phyloP scores from a whole-genome alignment of 768 basidiomycete species.

The Termitomyces sp. region DNA sequence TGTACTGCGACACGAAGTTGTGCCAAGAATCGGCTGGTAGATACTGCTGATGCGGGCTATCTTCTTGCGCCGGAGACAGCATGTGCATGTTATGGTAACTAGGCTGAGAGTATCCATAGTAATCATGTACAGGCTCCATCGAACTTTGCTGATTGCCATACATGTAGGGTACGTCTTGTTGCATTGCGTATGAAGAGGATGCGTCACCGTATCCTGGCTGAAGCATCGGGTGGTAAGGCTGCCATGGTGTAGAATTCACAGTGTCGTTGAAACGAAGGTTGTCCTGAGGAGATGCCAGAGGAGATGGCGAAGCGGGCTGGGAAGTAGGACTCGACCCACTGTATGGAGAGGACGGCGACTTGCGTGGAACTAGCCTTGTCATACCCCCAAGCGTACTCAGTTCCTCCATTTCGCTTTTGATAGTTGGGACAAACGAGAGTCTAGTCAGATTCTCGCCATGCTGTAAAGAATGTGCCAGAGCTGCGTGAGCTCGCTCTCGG shows the following conservation, averaged over 20 bases:
- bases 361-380: constrained; percentile 54
- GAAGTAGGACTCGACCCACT: constrained; percentile 37
- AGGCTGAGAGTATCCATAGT: constrained; percentile 23
- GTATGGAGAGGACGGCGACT: constrained; percentile 40
- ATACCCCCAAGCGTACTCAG: constrained; percentile 56
- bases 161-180: constrained; percentile 12
- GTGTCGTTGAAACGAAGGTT: constrained; percentile 12
- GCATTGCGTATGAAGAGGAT: constrained; percentile 12
- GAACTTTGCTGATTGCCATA: constrained; percentile 16
- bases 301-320: constrained; percentile 41
- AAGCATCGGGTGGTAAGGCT: constrained; percentile 27
- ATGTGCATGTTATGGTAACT: constrained; percentile 18
- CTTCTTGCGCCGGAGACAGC: constrained; percentile 21
- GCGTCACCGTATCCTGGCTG: constrained; percentile 24
- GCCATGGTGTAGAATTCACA: constrained; percentile 19
- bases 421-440: constrained; percentile 29
- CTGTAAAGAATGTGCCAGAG: constrained; percentile 24
- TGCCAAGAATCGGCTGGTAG: constrained; percentile 39
- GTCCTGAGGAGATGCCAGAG: constrained; percentile 17
- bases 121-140: constrained; percentile 24
- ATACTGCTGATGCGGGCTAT: constrained; percentile 26
- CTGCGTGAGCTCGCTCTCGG: constrained; percentile 44
- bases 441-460: constrained; percentile 20
- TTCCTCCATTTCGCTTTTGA: constrained; percentile 60
- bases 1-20: constrained; percentile 40